phyloP scores from a whole-genome alignment of 164 flowering plant species.

The Magnolia officinalis region DNA sequence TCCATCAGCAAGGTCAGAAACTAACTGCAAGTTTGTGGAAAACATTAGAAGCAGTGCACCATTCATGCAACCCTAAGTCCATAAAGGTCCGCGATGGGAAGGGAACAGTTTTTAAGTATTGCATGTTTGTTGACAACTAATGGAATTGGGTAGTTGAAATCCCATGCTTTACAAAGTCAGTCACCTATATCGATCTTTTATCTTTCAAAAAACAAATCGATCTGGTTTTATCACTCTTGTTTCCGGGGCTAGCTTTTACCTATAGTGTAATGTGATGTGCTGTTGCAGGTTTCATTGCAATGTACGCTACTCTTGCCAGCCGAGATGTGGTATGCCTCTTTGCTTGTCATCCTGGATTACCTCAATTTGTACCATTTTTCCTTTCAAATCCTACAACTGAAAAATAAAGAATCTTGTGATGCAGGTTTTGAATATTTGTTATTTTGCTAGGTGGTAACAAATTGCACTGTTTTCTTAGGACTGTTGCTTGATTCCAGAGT shows the following conservation, averaged over 20 bases:
- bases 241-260: background rate
- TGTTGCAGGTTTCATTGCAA: constrained; percentile 90
- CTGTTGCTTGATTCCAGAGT: constrained; percentile 97
- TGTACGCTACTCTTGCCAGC: constrained; percentile 97
- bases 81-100: no score
- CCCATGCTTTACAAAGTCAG: background rate
- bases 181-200: background rate
- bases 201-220: no score
- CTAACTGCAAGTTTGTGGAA: no score
- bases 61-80: no score
- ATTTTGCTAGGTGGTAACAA: background rate
- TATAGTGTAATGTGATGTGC: background rate
- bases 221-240: background rate
- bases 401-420: background rate
- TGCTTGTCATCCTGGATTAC: background rate
- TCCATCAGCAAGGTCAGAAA: no score
- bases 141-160: background rate
- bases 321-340: constrained; percentile 57
- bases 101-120: no score
- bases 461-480: constrained; percentile 27
- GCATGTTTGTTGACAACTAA: background rate
- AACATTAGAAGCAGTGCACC: no score
- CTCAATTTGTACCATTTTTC: background rate
- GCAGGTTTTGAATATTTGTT: background rate
- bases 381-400: background rate